These are phyloP conservation scores for Epipyxis sp. DNA, from an alignment of 108 stramenopile species.

Conservation along the genomic window DNA sequence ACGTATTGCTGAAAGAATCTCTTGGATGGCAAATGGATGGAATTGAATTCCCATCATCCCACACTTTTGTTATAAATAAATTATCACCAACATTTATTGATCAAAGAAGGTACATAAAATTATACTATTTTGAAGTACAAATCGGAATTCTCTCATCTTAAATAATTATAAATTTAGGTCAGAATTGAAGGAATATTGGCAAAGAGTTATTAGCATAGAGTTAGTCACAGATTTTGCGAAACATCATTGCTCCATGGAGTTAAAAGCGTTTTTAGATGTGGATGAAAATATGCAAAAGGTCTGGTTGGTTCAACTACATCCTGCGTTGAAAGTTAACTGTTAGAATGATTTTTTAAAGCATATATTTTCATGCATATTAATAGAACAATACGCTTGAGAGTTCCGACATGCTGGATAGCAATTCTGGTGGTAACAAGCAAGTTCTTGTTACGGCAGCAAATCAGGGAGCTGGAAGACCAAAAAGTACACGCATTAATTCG, in stretches of 20 bases:
- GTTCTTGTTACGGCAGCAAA: no score
- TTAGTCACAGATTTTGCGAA: constrained; percentile 23
- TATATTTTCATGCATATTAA: no score
- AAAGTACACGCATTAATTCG: not conserved
- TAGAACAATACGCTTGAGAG: no score
- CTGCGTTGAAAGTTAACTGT: no score
- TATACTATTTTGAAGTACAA: not conserved
- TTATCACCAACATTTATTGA: constrained; percentile 23
- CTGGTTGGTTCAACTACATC: no score
- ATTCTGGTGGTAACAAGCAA: no score
- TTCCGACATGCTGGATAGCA: no score
- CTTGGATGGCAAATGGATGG: constrained; percentile 31
- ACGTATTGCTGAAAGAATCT: not conserved
- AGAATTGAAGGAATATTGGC: constrained; percentile 31
- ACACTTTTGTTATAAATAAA: constrained; percentile 7
- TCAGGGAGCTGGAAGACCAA: not conserved
- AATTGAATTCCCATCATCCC: constrained; percentile 26
- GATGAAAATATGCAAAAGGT: not conserved
- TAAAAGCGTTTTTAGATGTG: constrained; percentile 24
- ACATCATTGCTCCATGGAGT: constrained; percentile 28
- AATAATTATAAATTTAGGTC: not conserved
- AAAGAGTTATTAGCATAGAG: constrained; percentile 9
- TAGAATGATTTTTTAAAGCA: no score
- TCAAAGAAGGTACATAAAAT: not conserved
- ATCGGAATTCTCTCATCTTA: not conserved